phyloP scores from a whole-genome alignment of 2,329 filamentous ascomycete genomes.

The Hymenotorrendiella dingleyae region DNA sequence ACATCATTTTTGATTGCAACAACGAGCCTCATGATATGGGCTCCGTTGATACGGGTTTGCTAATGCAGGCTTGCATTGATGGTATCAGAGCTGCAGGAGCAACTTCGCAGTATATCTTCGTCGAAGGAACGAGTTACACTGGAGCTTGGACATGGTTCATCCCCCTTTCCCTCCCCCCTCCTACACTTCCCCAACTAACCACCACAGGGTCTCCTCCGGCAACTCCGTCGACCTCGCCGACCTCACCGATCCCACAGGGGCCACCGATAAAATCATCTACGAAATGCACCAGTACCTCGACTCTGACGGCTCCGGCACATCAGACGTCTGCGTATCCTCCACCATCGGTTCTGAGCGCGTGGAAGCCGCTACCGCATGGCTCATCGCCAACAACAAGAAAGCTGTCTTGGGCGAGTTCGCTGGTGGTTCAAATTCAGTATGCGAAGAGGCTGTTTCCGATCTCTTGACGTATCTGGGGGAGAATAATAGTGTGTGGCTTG shows the following conservation, averaged over 20 bases:
- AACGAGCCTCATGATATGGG: slow-evolving; percentile 41
- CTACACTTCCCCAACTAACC: background rate
- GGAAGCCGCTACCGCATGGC: slow-evolving; percentile 45
- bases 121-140: slow-evolving; percentile 42
- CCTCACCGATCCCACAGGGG: slow-evolving; percentile 44
- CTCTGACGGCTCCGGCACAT: slow-evolving; percentile 47
- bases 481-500: slow-evolving; percentile 47
- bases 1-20: slow-evolving; percentile 39
- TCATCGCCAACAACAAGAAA: slow-evolving; percentile 45
- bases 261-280: slow-evolving; percentile 52
- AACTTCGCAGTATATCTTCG: slow-evolving; percentile 50
- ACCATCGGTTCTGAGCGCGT: slow-evolving; percentile 51
- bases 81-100: slow-evolving; percentile 39
- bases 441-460: slow-evolving; percentile 42
- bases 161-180: background rate
- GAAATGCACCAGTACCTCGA: slow-evolving; percentile 61
- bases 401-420: slow-evolving; percentile 51
- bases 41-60: slow-evolving; percentile 20
- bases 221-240: slow-evolving; percentile 37
- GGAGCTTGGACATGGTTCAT: slow-evolving; percentile 23
- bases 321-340: slow-evolving; percentile 40
- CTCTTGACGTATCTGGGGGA: slow-evolving; percentile 42
- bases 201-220: slow-evolving; percentile 24
- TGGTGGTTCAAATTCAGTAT: slow-evolving; percentile 43
- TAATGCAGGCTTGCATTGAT: slow-evolving; percentile 42